Conservation (phyloP, 331 rosid genomes). For the Phaseolus coccineus region DNA sequence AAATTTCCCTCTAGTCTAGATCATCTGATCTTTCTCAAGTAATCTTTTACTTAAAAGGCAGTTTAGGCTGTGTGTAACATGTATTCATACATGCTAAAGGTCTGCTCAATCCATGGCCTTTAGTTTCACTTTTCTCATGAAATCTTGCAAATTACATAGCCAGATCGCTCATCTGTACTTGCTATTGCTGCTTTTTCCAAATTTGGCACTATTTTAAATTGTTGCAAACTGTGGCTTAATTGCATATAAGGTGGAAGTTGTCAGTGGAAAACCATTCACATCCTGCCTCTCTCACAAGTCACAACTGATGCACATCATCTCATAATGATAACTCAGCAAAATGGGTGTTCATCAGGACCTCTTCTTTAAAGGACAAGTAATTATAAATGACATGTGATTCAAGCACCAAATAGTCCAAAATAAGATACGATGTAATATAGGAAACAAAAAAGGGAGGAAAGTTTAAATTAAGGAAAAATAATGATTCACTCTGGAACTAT, state of each 20-base stretch:
- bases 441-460: background rate
- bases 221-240: background rate
- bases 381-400: slow-evolving; percentile 17
- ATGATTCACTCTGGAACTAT: slow-evolving; percentile 27
- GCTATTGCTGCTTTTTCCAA: background rate
- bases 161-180: background rate
- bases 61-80: background rate
- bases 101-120: background rate
- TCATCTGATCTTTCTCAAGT: background rate
- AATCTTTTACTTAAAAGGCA: background rate
- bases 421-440: slow-evolving; percentile 1
- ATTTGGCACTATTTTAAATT: background rate
- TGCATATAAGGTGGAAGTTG: background rate
- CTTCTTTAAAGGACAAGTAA: slow-evolving; percentile 20
- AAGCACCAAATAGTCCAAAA: slow-evolving; percentile 12
- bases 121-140: background rate
- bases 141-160: background rate
- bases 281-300: no score
- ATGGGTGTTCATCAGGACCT: background rate
- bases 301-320: background rate
- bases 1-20: background rate
- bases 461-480: slow-evolving; percentile 36
- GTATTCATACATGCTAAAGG: background rate
- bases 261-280: background rate
- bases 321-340: slow-evolving; percentile 18